These are phyloP conservation scores for Rosa chinensis DNA, from an alignment of 306 rosid genomes.

Conservation along the genomic window DNA sequence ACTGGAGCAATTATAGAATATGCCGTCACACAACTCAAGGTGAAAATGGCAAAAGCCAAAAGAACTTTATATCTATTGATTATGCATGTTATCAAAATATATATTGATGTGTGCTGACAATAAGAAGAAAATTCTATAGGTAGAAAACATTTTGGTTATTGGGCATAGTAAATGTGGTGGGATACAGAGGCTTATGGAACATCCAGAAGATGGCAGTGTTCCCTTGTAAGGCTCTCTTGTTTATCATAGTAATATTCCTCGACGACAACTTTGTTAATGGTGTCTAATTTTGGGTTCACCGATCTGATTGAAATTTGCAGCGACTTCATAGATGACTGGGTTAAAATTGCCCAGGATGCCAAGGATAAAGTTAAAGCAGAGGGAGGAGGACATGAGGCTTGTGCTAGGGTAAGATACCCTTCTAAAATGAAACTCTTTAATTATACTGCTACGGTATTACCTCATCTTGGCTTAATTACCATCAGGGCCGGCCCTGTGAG, in stretches of 20 bases:
- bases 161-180: constrained; percentile 81
- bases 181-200: constrained; percentile 57
- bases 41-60: constrained; percentile 9
- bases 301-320: constrained; percentile 30
- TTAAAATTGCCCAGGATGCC: constrained; percentile 58
- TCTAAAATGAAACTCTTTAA: neutral
- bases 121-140: constrained; percentile 31
- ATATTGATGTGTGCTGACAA: neutral
- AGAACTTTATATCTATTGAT: neutral
- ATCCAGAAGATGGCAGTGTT: constrained; percentile 47
- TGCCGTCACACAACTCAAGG: constrained; percentile 48
- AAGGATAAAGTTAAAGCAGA: constrained; percentile 36
- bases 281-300: neutral
- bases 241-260: neutral
- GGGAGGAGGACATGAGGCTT: constrained; percentile 13
- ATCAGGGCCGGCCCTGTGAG: too few relatives aligned
- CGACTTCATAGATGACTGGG: constrained; percentile 76
- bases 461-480: neutral
- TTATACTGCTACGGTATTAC: neutral
- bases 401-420: constrained; percentile 43
- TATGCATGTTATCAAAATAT: neutral
- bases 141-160: constrained; percentile 54
- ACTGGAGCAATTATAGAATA: constrained; percentile 65
- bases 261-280: neutral
- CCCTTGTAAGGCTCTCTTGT: constrained; percentile 38